Evolutionary conservation across 768 basidiomycete species (phyloP).

Genomic region (Boletus subcaerulescens): DNA sequence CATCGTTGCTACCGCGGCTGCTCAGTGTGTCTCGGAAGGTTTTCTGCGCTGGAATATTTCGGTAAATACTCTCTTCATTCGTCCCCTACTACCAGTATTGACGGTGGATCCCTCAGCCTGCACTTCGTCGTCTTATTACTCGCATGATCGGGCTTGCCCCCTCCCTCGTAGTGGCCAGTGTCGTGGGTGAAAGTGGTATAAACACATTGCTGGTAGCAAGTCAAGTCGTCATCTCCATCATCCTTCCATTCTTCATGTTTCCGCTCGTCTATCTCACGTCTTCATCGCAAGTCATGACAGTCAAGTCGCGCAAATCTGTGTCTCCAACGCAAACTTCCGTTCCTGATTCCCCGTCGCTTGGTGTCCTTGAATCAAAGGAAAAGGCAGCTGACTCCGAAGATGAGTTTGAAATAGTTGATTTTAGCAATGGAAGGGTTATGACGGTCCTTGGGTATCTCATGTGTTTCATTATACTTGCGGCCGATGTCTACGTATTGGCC

Average conservation of each 20-base stretch:
- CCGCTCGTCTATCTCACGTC: constrained; percentile 77
- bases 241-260: constrained; percentile 82
- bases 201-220: constrained; percentile 78
- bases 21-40: constrained; percentile 88
- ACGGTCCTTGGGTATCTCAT: constrained; percentile 52
- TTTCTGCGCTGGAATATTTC: constrained; percentile 86
- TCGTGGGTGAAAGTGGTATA: constrained; percentile 67
- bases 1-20: constrained; percentile 85
- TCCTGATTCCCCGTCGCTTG: background rate
- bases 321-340: background rate
- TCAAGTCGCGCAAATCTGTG: constrained; percentile 29
- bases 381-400: constrained; percentile 24
- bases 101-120: constrained; percentile 46
- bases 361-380: background rate
- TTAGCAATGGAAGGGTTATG: constrained; percentile 55
- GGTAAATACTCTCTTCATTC: constrained; percentile 36
- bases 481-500: constrained; percentile 76
- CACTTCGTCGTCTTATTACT: constrained; percentile 78
- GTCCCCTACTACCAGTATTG: constrained; percentile 23
- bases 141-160: constrained; percentile 81
- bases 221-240: constrained; percentile 81
- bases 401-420: constrained; percentile 45
- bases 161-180: constrained; percentile 72
- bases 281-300: constrained; percentile 65
- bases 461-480: constrained; percentile 63